Evolutionary conservation across 371 early-diverging fungal species (phyloP).

Genomic region (Rhizopus arrhizus): DNA sequence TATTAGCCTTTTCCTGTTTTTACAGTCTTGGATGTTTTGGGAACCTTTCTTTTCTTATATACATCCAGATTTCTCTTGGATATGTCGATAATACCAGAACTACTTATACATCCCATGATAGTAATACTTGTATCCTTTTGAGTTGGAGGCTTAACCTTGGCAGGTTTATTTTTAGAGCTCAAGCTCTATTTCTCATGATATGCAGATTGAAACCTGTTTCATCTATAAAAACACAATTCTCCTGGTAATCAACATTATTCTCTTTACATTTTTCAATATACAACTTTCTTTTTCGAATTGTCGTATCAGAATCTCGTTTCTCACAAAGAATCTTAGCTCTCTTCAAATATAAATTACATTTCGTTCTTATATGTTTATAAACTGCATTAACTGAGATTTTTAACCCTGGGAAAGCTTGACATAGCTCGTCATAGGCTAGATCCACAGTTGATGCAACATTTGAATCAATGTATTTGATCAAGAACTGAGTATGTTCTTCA

Average conservation of each 20-base stretch:
- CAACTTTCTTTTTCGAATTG: slow-evolving; percentile 19
- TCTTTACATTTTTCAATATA: slow-evolving; percentile 20
- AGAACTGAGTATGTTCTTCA: slow-evolving; percentile 17
- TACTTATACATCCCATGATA: slow-evolving; percentile 13
- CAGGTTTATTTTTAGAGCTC: slow-evolving; percentile 11
- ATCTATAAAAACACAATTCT: slow-evolving; percentile 17
- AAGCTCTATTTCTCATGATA: slow-evolving; percentile 6
- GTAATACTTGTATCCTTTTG: slow-evolving; percentile 9
- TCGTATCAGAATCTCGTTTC: slow-evolving; percentile 15
- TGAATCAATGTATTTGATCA: slow-evolving; percentile 19
- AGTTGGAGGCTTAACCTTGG: slow-evolving; percentile 11
- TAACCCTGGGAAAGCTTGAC: slow-evolving; percentile 14
- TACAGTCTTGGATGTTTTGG: slow-evolving; percentile 15
- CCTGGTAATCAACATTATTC: slow-evolving; percentile 16
- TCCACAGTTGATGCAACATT: slow-evolving; percentile 19
- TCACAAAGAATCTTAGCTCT: slow-evolving; percentile 14
- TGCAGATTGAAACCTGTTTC: slow-evolving; percentile 16
- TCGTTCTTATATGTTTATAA: slow-evolving; percentile 17
- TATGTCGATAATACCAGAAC: slow-evolving; percentile 7
- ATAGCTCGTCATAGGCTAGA: slow-evolving; percentile 15
- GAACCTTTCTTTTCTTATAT: slow-evolving; percentile 13
- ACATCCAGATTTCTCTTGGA: slow-evolving; percentile 7
- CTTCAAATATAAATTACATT: slow-evolving; percentile 17
- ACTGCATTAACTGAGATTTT: slow-evolving; percentile 17
- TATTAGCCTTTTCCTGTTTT: slow-evolving; percentile 19